Evolutionary conservation across 2,329 filamentous ascomycete genomes (phyloP), one percentile per base, ranked within the genome.

Genomic region (Verticillium albo-atrum): DNA sequence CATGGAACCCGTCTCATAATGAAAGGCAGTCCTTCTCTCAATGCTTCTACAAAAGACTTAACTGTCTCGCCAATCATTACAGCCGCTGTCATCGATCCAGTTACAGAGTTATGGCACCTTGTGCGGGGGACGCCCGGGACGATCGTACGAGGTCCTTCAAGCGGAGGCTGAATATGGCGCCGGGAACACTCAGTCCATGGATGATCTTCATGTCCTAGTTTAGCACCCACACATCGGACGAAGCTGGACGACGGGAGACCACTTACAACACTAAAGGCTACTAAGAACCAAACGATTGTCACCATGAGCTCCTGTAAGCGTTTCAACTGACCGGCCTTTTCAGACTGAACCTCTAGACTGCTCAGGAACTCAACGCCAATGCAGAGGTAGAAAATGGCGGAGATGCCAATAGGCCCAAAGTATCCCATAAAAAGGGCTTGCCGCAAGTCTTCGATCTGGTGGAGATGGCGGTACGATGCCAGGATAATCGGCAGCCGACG

Each of bases 361-460:
- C 72, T 75, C 55, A 97, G 78, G 62, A 93, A 97, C 26, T 96
- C 90, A 1, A 90, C 73, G 47, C 84, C 88, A 62, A 97, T 79
- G 68, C 92, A 96, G 6, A 97, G 81, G 70, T 97, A 97, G 71
- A 96, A 97, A 23, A 97, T 84, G 1, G 92, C 93, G 17, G 90
- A 91, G 1, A 97, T 92, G 3, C 94, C 92, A 59, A 97, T 93
- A 0, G 93, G 93, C 0, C 93, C 93, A 64, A 97, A 97, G 77
- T 96, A 97, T 0, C 93, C 93, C 7, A 95, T 90, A 68, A 96
- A 97, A 0, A 90, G 75, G 2, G 92, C 92, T 65, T 96, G 92
- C 4, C 84, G 82, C 30, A 83, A 73, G 47, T 89, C 81, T 60
- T 92, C 84, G 50, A 97, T 92, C 70, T 96, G 91, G 30, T 84